Evolutionary conservation across 163 green algal genomes (phyloP).

Genomic region (Volvox carteri): DNA sequence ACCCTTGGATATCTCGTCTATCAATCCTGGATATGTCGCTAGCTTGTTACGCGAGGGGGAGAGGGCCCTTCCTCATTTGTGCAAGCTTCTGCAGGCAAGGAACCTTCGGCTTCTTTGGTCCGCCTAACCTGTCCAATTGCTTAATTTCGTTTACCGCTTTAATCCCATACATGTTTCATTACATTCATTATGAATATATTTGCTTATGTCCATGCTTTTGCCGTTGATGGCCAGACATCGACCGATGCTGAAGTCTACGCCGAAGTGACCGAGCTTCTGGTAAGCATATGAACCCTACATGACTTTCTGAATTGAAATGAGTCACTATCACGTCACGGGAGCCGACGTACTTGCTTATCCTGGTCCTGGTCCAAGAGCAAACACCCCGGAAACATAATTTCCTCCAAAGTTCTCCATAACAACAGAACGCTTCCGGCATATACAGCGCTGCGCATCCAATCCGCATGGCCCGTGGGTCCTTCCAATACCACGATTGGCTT

Average conservation of each 20-base stretch:
- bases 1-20: neutral
- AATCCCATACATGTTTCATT: neutral
- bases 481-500: too few relatives aligned
- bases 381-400: too few relatives aligned
- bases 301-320: neutral
- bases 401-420: too few relatives aligned
- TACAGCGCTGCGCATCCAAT: too few relatives aligned
- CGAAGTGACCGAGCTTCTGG: constrained; percentile 19
- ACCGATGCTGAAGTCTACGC: neutral
- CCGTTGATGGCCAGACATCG: neutral
- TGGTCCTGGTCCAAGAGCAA: too few relatives aligned
- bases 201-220: neutral
- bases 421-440: too few relatives aligned
- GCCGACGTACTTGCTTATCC: too few relatives aligned
- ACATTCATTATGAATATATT: neutral
- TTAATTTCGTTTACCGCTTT: neutral
- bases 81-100: constrained; percentile 13
- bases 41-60: neutral
- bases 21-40: neutral
- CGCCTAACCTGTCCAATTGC: neutral
- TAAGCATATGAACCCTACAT: constrained; percentile 13
- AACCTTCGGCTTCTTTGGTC: neutral
- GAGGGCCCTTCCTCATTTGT: neutral
- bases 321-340: too few relatives aligned
- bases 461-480: too few relatives aligned